These are phyloP conservation scores for Peltaster fructicola DNA, from an alignment of 2,329 filamentous ascomycete species.

Conservation along the genomic window DNA sequence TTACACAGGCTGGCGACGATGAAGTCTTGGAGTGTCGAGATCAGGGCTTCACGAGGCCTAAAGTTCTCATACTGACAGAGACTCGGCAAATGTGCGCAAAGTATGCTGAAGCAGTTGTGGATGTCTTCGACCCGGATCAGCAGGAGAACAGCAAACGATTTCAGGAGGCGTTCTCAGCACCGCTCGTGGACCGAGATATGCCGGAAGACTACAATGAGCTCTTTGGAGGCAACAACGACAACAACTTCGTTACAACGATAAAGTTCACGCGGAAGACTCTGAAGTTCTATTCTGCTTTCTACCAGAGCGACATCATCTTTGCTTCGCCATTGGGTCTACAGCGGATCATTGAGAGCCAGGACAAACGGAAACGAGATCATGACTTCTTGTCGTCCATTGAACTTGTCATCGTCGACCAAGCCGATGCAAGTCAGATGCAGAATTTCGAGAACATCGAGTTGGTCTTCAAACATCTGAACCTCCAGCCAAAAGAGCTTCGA, in stretches of 20 bases:
- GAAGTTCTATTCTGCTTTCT: slow-evolving; percentile 90
- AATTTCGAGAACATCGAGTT: slow-evolving; percentile 95
- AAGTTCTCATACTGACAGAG: slow-evolving; percentile 76
- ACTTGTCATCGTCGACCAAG: slow-evolving; percentile 75
- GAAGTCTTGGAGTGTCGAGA: slow-evolving; percentile 60
- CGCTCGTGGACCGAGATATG: slow-evolving; percentile 47
- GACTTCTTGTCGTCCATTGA: slow-evolving; percentile 94
- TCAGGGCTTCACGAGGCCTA: slow-evolving; percentile 89
- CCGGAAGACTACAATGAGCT: slow-evolving; percentile 76
- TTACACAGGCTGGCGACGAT: slow-evolving; percentile 47
- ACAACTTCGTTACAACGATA: slow-evolving; percentile 89
- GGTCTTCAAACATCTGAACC: slow-evolving; percentile 80
- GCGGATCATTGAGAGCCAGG: slow-evolving; percentile 70
- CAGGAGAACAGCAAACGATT: slow-evolving; percentile 93
- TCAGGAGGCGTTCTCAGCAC: slow-evolving; percentile 59
- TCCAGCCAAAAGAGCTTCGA: slow-evolving; percentile 64
- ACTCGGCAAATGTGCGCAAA: slow-evolving; percentile 73
- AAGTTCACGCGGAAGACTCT: slow-evolving; percentile 94
- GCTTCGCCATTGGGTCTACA: slow-evolving; percentile 79
- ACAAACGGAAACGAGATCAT: slow-evolving; percentile 54
- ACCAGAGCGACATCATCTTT: slow-evolving; percentile 88
- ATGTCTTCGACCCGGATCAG: slow-evolving; percentile 65
- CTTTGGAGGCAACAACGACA: slow-evolving; percentile 89
- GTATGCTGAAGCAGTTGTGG: slow-evolving; percentile 59
- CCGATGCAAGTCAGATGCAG: slow-evolving; percentile 88